phyloP scores from a whole-genome alignment of 352 stramenopile species.

The Pilasporangium apinafurcum region DNA sequence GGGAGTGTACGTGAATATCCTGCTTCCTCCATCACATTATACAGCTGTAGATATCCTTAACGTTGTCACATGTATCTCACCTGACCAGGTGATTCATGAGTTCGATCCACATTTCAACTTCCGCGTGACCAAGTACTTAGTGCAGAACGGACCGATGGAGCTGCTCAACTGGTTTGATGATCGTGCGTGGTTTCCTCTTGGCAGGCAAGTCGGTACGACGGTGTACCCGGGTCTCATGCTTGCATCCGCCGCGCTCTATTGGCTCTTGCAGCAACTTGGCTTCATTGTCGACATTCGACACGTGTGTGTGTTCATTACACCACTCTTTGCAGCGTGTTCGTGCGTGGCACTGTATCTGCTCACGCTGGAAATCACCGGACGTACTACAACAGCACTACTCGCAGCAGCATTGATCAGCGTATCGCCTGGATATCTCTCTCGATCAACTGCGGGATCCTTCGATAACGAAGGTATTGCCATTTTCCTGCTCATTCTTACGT shows the following conservation, averaged over 20 bases:
- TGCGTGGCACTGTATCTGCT: slow-evolving; percentile 86
- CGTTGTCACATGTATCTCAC: neutral
- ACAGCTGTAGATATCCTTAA: neutral
- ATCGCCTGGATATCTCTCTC: slow-evolving; percentile 96
- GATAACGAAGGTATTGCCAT: slow-evolving; percentile 99
- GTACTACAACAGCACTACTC: slow-evolving; percentile 67
- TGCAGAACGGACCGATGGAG: slow-evolving; percentile 85
- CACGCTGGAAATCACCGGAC: slow-evolving; percentile 71
- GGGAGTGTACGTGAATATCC: slow-evolving; percentile 54
- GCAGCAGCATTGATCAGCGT: slow-evolving; percentile 92
- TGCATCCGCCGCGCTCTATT: slow-evolving; percentile 76
- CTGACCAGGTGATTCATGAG: slow-evolving; percentile 83
- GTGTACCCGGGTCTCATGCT: slow-evolving; percentile 92
- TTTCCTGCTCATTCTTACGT: slow-evolving; percentile 96
- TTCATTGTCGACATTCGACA: slow-evolving; percentile 77
- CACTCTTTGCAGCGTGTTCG: slow-evolving; percentile 82
- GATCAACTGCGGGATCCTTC: slow-evolving; percentile 96
- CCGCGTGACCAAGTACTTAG: slow-evolving; percentile 95
- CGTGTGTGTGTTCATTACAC: slow-evolving; percentile 88
- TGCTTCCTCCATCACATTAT: too few species aligned
- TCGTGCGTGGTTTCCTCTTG: slow-evolving; percentile 92
- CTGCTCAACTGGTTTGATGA: slow-evolving; percentile 99
- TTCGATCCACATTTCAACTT: slow-evolving; percentile 99
- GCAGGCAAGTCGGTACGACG: slow-evolving; percentile 88
- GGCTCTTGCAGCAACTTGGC: slow-evolving; percentile 43